Percentiles rank a stretch among this genome's conserved stretches.
Conservation (phyloP, 768 basidiomycete genomes). For the Cystofilobasidium bisporidii region DNA sequence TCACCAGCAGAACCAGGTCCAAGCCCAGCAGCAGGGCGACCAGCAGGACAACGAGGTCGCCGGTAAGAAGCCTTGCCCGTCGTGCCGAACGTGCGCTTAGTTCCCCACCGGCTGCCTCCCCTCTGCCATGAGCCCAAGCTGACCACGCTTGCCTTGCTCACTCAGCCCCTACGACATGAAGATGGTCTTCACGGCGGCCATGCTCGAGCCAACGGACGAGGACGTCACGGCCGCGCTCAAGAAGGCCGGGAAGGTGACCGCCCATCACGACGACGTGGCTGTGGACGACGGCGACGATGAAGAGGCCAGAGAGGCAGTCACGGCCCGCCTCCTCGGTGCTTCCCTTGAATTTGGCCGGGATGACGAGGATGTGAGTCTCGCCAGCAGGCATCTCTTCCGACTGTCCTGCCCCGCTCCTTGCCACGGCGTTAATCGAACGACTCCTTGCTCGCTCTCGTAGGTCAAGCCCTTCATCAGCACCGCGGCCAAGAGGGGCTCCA, state of each 20-base stretch:
- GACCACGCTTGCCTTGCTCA: neutral
- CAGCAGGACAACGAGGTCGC: constrained; percentile 32
- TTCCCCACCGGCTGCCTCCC: neutral
- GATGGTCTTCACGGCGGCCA: neutral
- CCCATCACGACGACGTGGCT: neutral
- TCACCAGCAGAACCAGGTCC: neutral
- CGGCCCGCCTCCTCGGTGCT: neutral
- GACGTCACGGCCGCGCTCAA: neutral
- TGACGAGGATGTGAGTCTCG: neutral
- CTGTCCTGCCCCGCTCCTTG: too few species aligned
- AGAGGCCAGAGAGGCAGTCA: too few species aligned
- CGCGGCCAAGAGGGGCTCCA: too few species aligned
- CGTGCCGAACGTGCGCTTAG: constrained; percentile 9
- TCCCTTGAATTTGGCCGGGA: neutral
- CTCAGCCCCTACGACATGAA: neutral
- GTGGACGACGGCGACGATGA: neutral
- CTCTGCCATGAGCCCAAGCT: neutral
- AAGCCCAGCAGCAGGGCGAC: neutral
- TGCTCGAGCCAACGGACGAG: neutral
- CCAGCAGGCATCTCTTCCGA: too few species aligned
- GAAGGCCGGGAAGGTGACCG: neutral
- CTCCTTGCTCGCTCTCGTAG: too few species aligned
- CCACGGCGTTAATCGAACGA: too few species aligned
- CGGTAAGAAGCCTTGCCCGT: constrained; percentile 35
- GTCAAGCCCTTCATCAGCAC: neutral